Conservation (phyloP, 176 grass and related monocot species). For the Poa pratensis region DNA sequence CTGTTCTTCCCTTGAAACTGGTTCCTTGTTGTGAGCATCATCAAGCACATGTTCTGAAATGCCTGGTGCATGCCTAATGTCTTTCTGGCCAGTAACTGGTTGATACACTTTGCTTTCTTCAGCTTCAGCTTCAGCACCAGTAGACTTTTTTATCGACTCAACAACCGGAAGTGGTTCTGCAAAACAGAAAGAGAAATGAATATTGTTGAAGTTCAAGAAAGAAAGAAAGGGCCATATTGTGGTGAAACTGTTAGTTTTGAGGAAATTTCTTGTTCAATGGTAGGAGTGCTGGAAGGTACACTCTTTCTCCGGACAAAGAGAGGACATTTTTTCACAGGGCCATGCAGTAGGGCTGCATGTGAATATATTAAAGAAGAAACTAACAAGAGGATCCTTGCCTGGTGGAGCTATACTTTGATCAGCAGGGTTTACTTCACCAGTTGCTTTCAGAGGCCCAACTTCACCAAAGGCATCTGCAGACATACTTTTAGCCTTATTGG, state of each 20-base stretch:
- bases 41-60: background rate
- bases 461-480: background rate
- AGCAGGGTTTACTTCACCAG: background rate
- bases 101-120: no score
- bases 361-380: background rate
- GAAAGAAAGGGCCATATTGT: background rate
- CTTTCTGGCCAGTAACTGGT: background rate
- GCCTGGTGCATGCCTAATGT: background rate
- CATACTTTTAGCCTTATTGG: no score
- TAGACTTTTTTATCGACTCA: background rate
- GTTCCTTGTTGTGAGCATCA: background rate
- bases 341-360: background rate
- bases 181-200: background rate
- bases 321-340: background rate
- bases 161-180: slow-evolving; percentile 4
- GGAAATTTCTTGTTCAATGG: background rate
- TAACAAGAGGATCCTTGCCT: background rate
- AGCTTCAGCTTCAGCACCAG: background rate
- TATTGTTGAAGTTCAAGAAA: background rate
- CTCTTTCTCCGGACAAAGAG: slow-evolving; percentile 9
- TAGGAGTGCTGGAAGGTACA: slow-evolving; percentile 5
- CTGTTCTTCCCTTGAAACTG: slow-evolving; percentile 6
- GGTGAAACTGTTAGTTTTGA: background rate
- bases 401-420: slow-evolving; percentile 14
- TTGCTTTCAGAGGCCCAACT: background rate